These are phyloP conservation scores for Aureobasidium mangrovei DNA, from an alignment of 2,329 filamentous ascomycete species.

Conservation along the genomic window DNA sequence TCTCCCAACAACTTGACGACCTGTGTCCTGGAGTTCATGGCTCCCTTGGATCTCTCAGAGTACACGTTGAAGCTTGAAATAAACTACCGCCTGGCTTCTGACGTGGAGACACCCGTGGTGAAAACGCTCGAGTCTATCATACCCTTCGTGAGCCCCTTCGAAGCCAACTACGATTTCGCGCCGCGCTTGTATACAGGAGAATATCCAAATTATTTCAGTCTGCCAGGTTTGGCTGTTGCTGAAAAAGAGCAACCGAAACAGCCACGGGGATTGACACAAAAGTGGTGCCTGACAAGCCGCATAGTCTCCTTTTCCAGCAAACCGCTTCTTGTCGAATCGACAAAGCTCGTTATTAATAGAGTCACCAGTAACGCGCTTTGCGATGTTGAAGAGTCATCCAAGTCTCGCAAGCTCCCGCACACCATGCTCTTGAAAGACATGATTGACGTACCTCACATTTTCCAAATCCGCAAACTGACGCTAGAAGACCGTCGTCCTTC, in stretches of 20 bases:
- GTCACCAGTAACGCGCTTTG: conserved; percentile 57
- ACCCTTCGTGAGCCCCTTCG: conserved; percentile 72
- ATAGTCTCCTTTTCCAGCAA: conserved; percentile 68
- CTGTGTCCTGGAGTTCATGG: conserved; percentile 30
- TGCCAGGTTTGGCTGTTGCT: conserved; percentile 31
- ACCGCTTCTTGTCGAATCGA: conserved; percentile 51
- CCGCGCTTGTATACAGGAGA: conserved; percentile 66
- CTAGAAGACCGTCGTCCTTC: conserved; percentile 75
- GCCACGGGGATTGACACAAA: conserved; percentile 58
- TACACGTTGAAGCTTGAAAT: conserved; percentile 51
- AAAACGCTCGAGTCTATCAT: conserved; percentile 63
- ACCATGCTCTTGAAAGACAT: not conserved
- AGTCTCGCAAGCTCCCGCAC: not conserved
- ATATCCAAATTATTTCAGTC: conserved; percentile 82
- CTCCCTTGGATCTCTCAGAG: conserved; percentile 43
- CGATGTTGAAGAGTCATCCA: conserved; percentile 14
- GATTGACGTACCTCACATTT: conserved; percentile 61
- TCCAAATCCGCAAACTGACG: conserved; percentile 65
- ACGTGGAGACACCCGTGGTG: conserved; percentile 70
- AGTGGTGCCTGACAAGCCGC: conserved; percentile 67
- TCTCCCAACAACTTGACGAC: conserved; percentile 9
- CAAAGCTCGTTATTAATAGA: conserved; percentile 54
- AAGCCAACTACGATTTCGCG: conserved; percentile 80
- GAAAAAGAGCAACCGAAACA: not conserved
- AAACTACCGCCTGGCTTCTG: conserved; percentile 71